phyloP scores from a whole-genome alignment of 1,284 basidiomycete genomes.

The Cutaneotrichosporon sp. region DNA sequence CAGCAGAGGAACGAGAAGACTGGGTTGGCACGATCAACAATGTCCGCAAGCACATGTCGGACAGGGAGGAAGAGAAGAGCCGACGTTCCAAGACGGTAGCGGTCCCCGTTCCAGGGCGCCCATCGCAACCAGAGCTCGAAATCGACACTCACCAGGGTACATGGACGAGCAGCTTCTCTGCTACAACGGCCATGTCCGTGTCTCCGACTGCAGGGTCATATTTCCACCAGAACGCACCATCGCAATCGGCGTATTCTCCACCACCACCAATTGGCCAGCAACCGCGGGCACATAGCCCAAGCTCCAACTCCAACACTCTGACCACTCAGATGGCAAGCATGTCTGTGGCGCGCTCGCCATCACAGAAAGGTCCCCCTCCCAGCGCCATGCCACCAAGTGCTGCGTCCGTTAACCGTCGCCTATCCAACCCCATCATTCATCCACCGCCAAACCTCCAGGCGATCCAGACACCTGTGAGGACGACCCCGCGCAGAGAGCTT shows the following conservation, averaged over 20 bases:
- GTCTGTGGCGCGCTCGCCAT: constrained; percentile 13
- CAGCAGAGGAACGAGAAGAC: constrained; percentile 67
- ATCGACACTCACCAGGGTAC: constrained; percentile 35
- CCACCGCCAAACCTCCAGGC: constrained; percentile 8
- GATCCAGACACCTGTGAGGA: not conserved
- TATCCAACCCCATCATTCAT: constrained; percentile 13
- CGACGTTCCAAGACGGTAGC: constrained; percentile 5
- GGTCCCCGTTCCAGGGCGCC: constrained; percentile 4
- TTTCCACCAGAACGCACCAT: not conserved
- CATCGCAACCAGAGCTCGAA: constrained; percentile 5
- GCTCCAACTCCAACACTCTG: not conserved
- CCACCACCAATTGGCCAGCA: constrained; percentile 1
- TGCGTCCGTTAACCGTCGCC: constrained; percentile 16
- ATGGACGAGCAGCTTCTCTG: constrained; percentile 27
- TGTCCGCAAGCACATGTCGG: constrained; percentile 65
- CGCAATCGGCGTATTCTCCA: not conserved
- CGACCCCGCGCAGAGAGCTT: not conserved
- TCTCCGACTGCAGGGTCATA: constrained; percentile 4
- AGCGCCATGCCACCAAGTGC: constrained; percentile 13
- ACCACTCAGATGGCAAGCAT: constrained; percentile 8
- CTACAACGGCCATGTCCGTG: not conserved
- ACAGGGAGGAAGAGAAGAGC: constrained; percentile 39
- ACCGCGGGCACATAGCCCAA: not conserved
- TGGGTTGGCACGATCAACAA: constrained; percentile 86
- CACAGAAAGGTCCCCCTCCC: not conserved